Evolutionary conservation across 164 flowering plant genomes (phyloP).

Genomic region (Amborella trichopoda): DNA sequence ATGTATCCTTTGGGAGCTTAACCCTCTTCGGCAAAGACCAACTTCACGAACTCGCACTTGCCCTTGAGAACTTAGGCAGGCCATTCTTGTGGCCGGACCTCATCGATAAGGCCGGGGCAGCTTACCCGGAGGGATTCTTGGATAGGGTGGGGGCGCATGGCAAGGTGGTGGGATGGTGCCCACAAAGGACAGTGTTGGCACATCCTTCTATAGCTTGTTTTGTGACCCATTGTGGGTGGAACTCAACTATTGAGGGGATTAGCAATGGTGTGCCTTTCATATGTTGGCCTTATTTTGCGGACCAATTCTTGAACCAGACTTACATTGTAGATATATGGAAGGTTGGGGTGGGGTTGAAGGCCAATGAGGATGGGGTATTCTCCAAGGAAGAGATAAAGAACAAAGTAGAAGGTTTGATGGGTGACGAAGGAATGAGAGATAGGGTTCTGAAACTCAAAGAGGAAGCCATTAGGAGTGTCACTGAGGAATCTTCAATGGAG

Average conservation of each 20-base stretch:
- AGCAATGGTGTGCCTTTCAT: conserved; percentile 13
- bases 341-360: conserved; percentile 12
- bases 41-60: conserved; percentile 24
- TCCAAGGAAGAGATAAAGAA: conserved; percentile 12
- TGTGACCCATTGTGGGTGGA: conserved; percentile 21
- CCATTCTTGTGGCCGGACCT: conserved; percentile 29
- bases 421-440: conserved; percentile 6
- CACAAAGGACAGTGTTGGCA: conserved; percentile 17
- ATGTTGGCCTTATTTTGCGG: conserved; percentile 18
- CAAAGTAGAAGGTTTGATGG: conserved; percentile 10
- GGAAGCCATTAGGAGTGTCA: conserved; percentile 3
- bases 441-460: conserved; percentile 10
- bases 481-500: conserved; percentile 5
- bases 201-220: conserved; percentile 19
- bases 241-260: conserved; percentile 16
- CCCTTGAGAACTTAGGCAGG: conserved; percentile 10
- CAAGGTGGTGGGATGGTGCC: conserved; percentile 12
- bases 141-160: conserved; percentile 1
- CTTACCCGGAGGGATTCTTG: conserved; percentile 15
- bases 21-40: conserved; percentile 12
- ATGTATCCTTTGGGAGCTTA: conserved; percentile 29
- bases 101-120: not conserved
- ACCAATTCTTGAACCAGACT: conserved; percentile 10
- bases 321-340: conserved; percentile 15
- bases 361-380: conserved; percentile 14